phyloP scores from a whole-genome alignment of 2,329 filamentous ascomycete genomes.

The Periconia macrospinosa region DNA sequence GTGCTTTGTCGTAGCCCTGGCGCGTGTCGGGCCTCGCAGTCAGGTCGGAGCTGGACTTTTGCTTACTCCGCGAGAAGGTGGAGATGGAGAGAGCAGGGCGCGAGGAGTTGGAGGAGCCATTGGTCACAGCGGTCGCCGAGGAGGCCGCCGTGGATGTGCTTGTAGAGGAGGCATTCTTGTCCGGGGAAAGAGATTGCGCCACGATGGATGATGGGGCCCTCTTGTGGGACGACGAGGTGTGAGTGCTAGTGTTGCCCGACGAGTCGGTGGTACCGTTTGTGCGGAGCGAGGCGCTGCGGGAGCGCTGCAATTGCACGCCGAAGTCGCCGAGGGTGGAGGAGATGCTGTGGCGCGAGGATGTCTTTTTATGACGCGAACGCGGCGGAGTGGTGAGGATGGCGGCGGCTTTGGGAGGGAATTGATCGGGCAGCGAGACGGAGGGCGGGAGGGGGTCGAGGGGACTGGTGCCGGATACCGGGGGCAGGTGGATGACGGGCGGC shows the following conservation, averaged over 20 bases:
- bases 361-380: constrained; percentile 29
- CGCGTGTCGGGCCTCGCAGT: constrained; percentile 26
- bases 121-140: constrained; percentile 34
- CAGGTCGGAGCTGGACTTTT: constrained; percentile 38
- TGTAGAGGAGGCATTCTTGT: constrained; percentile 30
- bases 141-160: constrained; percentile 11
- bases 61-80: constrained; percentile 37
- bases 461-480: constrained; percentile 4
- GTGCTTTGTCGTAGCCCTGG: constrained; percentile 32
- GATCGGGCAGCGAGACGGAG: constrained; percentile 14
- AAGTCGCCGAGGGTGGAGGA: constrained; percentile 41
- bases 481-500: constrained; percentile 10
- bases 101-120: constrained; percentile 16
- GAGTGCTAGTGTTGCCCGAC: constrained; percentile 7
- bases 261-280: constrained; percentile 36
- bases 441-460: constrained; percentile 8
- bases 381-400: constrained; percentile 25
- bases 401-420: constrained; percentile 14
- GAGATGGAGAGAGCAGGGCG: constrained; percentile 43
- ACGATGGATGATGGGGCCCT: constrained; percentile 39
- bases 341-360: constrained; percentile 36
- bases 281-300: constrained; percentile 46
- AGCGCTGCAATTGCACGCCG: constrained; percentile 42
- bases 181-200: constrained; percentile 39
- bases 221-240: constrained; percentile 33